Evolutionary conservation across 306 rosid genomes (phyloP).

Genomic region (Begonia loranthoides): DNA sequence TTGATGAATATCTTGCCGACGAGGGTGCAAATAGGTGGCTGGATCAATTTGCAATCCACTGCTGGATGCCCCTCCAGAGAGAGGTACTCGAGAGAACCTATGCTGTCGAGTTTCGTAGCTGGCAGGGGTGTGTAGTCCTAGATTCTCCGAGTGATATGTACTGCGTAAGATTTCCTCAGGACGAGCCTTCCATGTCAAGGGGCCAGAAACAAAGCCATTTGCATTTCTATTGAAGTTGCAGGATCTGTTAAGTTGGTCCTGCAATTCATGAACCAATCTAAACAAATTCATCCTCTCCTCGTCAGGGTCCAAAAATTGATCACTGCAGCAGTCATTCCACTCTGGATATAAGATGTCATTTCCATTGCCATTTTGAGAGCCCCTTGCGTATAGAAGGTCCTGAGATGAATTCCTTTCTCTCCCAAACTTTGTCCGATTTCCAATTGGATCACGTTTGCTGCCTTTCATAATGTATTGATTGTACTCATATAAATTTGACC

Average conservation of each 20-base stretch:
- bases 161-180: slow-evolving; percentile 16
- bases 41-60: slow-evolving; percentile 35
- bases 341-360: slow-evolving; percentile 28
- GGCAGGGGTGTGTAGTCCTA: slow-evolving; percentile 28
- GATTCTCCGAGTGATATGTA: slow-evolving; percentile 21
- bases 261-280: slow-evolving; percentile 50
- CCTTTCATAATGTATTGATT: slow-evolving; percentile 23
- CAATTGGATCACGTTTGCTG: slow-evolving; percentile 16
- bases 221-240: slow-evolving; percentile 17
- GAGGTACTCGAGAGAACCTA: slow-evolving; percentile 34
- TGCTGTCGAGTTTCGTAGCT: slow-evolving; percentile 22
- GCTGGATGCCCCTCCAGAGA: slow-evolving; percentile 45
- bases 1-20: slow-evolving; percentile 32
- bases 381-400: slow-evolving; percentile 8
- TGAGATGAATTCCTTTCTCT: too few species aligned
- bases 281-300: slow-evolving; percentile 45
- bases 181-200: slow-evolving; percentile 9
- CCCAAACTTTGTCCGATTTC: too few species aligned
- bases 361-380: slow-evolving; percentile 22
- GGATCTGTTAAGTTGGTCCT: slow-evolving; percentile 40
- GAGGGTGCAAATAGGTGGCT: slow-evolving; percentile 20
- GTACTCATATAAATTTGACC: slow-evolving; percentile 21
- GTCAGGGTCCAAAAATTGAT: slow-evolving; percentile 22
- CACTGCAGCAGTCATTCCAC: slow-evolving; percentile 25
- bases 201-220: slow-evolving; percentile 24